Base-by-base conservation (phyloP, 805 yeast species). In the Yarrowia yakushimensis region DNA sequence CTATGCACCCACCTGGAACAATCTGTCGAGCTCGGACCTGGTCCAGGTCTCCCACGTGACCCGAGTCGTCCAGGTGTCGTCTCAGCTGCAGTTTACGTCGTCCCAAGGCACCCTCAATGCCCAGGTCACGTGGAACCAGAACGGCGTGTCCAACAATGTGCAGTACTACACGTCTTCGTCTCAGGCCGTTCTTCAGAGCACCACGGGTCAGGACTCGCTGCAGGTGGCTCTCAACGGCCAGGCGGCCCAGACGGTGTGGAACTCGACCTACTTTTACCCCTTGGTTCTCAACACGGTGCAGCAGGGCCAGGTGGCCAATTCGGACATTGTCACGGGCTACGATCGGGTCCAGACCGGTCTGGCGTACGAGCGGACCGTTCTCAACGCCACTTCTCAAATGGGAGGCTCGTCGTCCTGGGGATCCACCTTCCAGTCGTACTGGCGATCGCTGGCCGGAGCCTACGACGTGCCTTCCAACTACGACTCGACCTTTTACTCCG, bases 201-300 rank as follows among this genome's bases (percentile, higher is more conserved):
- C 43, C 59, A 52, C 34, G 43, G 59, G 59, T 10, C 3, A 7
- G 8, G 59, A 52, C 15, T 25, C 31, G n/a, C 33, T 52, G 15
- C 33, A 52, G 25, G 59, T 52, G 5, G 42, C 36, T 17, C 43
- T 34, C 33, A 36, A 36, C 25, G 59, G 43, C 42, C 17, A 18
- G 10, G 5, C 59, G 10, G 5, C 59, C 25, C 42, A 52, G 31
- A 52, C 31, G 15, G 59, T 52, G 9, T 52, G 43, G 43, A 52
- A 52, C 25, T 12, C 59, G 6, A 36, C 59, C 7, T 52, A 52
- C 59, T 52, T 34, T n/a, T 52, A 52, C 59, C 59, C 59, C 25
- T 17, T 52, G 3, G 43, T 52, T 5, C 43, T 52, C 23, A 52
- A 36, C 43, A 34, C 59, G 23, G 13, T 34, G 8, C 30, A 34